phyloP scores from a whole-genome alignment of 768 basidiomycete genomes.

The Tulasnella sp. region DNA sequence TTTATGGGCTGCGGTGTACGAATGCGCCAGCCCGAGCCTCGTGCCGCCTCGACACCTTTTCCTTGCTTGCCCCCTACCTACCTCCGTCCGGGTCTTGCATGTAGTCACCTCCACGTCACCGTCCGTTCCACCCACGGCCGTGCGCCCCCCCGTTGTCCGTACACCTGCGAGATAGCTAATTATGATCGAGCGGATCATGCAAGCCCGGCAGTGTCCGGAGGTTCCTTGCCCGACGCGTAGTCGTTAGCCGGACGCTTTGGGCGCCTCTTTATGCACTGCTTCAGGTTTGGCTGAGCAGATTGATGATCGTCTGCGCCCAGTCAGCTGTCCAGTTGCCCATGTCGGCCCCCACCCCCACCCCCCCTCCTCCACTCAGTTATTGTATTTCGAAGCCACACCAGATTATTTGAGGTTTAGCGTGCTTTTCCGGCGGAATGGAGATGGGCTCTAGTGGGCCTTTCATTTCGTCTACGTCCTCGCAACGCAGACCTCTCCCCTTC shows the following conservation, averaged over 20 bases:
- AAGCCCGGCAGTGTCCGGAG: neutral
- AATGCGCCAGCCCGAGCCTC: slow-evolving; percentile 6
- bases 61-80: neutral
- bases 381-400: neutral
- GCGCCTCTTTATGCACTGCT: slow-evolving; percentile 1
- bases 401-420: neutral
- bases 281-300: slow-evolving; percentile 9
- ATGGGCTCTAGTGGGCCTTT: slow-evolving; percentile 1
- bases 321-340: neutral
- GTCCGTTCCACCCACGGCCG: neutral
- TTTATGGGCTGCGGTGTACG: neutral
- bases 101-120: slow-evolving; percentile 10
- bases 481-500: neutral
- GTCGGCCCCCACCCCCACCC: neutral
- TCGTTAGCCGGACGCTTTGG: neutral
- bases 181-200: neutral
- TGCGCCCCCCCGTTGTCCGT: neutral
- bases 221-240: neutral
- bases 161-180: neutral
- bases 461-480: neutral
- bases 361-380: neutral
- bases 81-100: neutral
- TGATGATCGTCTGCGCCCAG: slow-evolving; percentile 7
- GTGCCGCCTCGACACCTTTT: neutral
- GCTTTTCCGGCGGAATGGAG: slow-evolving; percentile 1